Base-by-base conservation (phyloP, 2,329 filamentous ascomycete species). In the Cucurbitaria berberidis region DNA sequence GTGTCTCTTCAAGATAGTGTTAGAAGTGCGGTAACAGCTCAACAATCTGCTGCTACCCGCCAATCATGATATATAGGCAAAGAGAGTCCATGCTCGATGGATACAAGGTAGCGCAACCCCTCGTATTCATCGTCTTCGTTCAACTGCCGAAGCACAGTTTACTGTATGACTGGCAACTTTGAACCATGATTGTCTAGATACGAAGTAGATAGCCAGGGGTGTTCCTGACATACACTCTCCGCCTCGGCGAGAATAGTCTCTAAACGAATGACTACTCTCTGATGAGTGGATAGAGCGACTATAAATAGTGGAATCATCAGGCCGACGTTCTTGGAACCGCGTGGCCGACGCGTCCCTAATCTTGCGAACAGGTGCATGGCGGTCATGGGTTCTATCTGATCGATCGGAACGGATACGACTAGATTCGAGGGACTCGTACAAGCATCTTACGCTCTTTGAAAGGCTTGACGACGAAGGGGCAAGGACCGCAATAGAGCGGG, bases 101-200 rank as follows among this genome's bases (percentile, higher is more conserved):
- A 1, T 13, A 11, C 30, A 34, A 5, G 30, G 13, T 34, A 16
- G 13, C 5, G 13, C 4, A n/a, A 16, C 22, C 15, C 15, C 9
- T 29, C 10, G 29, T 42, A 5, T 42, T 29, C 26, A 4, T 34
- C 13, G 13, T 3, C 22, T 5, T 42, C 40, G 16, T 16, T 8
- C n/a, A 42, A 42, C 24, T 42, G 40, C 40, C 24, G 24, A 16
- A 18, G 13, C n/a, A 16, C 39, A 42, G 21, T 22, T 7, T 22
- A 13, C 30, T 34, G 24, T 24, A 26, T 16, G 26, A 24, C 32
- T 22, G 45, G 45, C 45, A 47, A 24, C 45, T 47, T 47, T 35
- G 19, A 40, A 30, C 22, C 15, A 29, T n/a, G 45, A 47, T 19
- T 18, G 24, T 15, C 16, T 15, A 39, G n/a, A n/a, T 8, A n/a